Evolutionary conservation across 441 rosid species (phyloP), one percentile per base, ranked within the genome.

Genomic region (Metrosideros polymorpha): DNA sequence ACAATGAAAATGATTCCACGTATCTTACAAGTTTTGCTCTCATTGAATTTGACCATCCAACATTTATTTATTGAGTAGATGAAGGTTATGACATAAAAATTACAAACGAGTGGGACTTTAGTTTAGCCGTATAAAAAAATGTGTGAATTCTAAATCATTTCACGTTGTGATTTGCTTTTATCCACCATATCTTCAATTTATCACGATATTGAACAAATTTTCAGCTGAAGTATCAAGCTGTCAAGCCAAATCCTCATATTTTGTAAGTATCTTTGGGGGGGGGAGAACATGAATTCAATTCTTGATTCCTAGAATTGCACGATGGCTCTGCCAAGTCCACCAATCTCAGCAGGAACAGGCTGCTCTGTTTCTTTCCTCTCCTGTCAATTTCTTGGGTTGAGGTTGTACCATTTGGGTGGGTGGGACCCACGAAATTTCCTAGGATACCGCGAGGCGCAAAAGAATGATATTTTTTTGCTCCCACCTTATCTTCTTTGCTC

Each of bases 51-150:
- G 14, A 39, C n/a, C 47, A 1, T 2, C 9, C 1, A 71, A 71
- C 0, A 0, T 5, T 5, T 1, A 22, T 29, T 0, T 29, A 13
- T 29, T 15, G 71, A 29, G 39, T 2, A 57, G 32, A 57, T 0
- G 1, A 7, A 29, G 3, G 18, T 61, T 29, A 18, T 30, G 71
- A 7, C 7, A 30, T 9, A 61, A 3, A 10, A 10, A 39, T 22
- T 0, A 2, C 3, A 0, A 39, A 10, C 5, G 6, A 22, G 1
- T 0, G 0, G 15, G 25, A 39, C 2, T 71, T 22, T 10, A 0
- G 5, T 22, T 5, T 39, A 22, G 17, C 4, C 2, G 2, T 39
- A 10, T 3, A 6, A 71, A 39, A 35, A 6, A 71, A 6, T 0
- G 3, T 4, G 22, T 3, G 6, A 71, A 10, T 39, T 1, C n/a